A percentile compares a stretch with the other conserved stretches of the same genome.
Conservation (phyloP, 805 yeast genomes). For the Suhomyces faveliae region DNA sequence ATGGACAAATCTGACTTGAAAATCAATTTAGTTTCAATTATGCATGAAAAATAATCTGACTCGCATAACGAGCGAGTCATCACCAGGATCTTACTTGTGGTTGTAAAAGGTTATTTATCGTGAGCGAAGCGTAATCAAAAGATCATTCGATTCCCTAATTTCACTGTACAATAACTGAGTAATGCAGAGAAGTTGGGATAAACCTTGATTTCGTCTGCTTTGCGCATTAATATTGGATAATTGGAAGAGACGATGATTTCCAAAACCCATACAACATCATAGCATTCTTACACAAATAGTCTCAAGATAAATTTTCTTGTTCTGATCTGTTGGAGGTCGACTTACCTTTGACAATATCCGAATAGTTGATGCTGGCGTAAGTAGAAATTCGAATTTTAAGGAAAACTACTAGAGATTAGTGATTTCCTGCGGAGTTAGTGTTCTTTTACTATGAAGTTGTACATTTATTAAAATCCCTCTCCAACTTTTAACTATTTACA, state of each 20-base stretch:
- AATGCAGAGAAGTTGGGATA: not conserved
- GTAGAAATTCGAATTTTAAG: not conserved
- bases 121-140: not conserved
- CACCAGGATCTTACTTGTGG: not conserved
- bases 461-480: not conserved
- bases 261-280: too few species aligned
- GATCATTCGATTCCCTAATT: not conserved
- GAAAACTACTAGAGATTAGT: too few species aligned
- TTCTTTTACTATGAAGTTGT: not conserved
- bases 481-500: conserved; percentile 9
- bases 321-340: too few species aligned
- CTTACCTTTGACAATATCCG: not conserved
- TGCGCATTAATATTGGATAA: too few species aligned
- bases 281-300: too few species aligned
- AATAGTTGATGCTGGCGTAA: not conserved
- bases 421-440: not conserved
- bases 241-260: too few species aligned
- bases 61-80: not conserved
- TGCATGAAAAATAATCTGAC: not conserved
- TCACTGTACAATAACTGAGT: not conserved
- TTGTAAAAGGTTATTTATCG: not conserved
- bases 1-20: not conserved
- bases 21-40: not conserved
- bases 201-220: not conserved
- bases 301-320: too few species aligned